Base-by-base conservation (phyloP, 2,329 filamentous ascomycete genomes). In the Mariannaea sp. region DNA sequence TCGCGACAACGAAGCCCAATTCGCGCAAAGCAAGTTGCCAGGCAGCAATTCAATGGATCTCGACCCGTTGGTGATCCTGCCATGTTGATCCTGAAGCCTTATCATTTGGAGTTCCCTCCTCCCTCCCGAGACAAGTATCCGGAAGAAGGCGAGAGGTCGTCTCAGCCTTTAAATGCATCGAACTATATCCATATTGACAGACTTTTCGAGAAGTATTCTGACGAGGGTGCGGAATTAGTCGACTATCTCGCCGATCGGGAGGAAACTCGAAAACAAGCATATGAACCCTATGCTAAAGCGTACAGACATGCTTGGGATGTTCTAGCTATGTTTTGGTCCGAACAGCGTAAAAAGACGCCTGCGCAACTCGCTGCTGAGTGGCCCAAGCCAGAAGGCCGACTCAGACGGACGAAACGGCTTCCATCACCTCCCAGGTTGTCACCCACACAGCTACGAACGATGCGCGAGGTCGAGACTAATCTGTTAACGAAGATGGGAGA, bases 121-220 rank as follows among this genome's bases (percentile, higher is more conserved):
- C 53, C 51, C 27, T 38, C 46, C 12, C 55, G 56, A 26, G 42
- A 57, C 5, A 30, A 43, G 2, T 64, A 56, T 19, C 55, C 56
- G 1, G 26, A 51, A 8, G 38, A 48, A 12, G 40, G 29, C 19
- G 38, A 53, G 5, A 38, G 16, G 7, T 17, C 22, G 24, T 55
- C 49, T n/a, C 29, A 42, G 2, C 48, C 51, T 2, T 41, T 36
- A 14, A 22, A 49, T 4, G 24, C 43, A 2, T 33, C 58, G 12
- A 20, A 41, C 2, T 40, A 40, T 7, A 55, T 65, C 16, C 47
- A 59, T 1, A 20, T 49, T 1, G 47, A 47, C 3, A 27, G 29
- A 3, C 38, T 53, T 3, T n/a, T 62, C 10, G 48, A 55, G 27
- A 16, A n/a, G 12, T 58, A 58, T 19, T 36, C 44, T 3, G 48